Base-by-base conservation (phyloP, 78 protist genomes). In the Dictyostelium capitatum region DNA sequence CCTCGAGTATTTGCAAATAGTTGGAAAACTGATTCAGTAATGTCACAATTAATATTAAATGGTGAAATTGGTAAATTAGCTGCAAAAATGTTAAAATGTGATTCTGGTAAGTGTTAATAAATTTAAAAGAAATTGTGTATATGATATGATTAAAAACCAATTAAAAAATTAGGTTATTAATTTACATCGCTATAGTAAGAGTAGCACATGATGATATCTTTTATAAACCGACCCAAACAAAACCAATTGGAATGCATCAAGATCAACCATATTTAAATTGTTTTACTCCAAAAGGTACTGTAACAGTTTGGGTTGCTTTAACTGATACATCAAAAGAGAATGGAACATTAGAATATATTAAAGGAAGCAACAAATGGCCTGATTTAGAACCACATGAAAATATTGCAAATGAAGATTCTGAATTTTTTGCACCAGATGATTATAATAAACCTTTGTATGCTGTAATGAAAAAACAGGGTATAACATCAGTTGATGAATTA, bases 361-460 rank as follows among this genome's bases (percentile, higher is more conserved):
- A 50, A 9, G 89, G 89, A 3, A 50, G 69, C 1, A 77, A 82
- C n/a, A 48, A 32, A 50, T 82, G 89, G 89, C 17, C 54, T 17
- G 67, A 57, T 57, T 57, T 48, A 57, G n/a, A n/a, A n/a, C n/a
- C n/a, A n/a, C n/a, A n/a, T n/a, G n/a, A n/a, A n/a, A n/a, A n/a
- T n/a, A n/a, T n/a, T n/a, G 3, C 54, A 43, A 20, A 14, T 6
- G 10, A 41, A 9, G 30, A 12, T 0, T 46, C 6, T 19, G 56
- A 70, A n/a, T 83, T 83, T 19, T 80, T 70, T 53, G 90, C 90
- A 56, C 90, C 90, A 14, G 72, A 69, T 6, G 73, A 83, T 25
- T 83, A 83, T n/a, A 1, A 53, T 4, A 4, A 3, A 4, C 2
- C 6, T 4, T 47, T 83, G 9, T 15, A 53, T 0, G 74, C 28